Evolutionary conservation across 495 filamentous ascomycete species (phyloP).

Genomic region (Parachaetomium inaequale): DNA sequence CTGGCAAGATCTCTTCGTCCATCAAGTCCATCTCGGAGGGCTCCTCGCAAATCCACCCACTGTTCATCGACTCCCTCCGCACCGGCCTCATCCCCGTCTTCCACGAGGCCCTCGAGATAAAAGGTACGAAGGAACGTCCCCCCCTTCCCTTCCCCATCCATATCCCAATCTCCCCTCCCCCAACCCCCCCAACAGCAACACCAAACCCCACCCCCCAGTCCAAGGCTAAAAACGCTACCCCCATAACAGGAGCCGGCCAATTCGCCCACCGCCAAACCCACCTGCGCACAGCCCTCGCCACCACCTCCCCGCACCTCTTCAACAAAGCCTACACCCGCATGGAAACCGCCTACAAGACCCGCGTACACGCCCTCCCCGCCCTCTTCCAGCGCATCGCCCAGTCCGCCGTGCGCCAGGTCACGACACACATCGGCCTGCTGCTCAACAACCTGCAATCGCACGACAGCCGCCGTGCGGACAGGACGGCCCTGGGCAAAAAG

Average conservation of each 20-base stretch:
- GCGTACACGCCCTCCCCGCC: not conserved
- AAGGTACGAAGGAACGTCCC: not conserved
- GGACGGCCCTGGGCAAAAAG: conserved; percentile 13
- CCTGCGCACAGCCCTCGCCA: not conserved
- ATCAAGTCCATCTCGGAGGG: not conserved
- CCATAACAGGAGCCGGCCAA: conserved; percentile 10
- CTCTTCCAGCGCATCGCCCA: not conserved
- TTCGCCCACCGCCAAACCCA: conserved; percentile 1
- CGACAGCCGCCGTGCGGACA: not conserved
- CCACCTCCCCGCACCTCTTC: not conserved
- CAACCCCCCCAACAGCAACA: too few relatives aligned
- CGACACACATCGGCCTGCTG: conserved; percentile 10
- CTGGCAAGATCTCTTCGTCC: not conserved
- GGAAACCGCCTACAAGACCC: not conserved
- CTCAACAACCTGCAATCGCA: conserved; percentile 18
- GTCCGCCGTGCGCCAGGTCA: not conserved
- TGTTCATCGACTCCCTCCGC: conserved; percentile 9
- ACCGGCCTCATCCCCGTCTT: not conserved
- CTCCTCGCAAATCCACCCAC: not conserved
- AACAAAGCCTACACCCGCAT: not conserved
- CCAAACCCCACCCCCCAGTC: too few relatives aligned
- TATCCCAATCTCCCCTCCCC: not conserved
- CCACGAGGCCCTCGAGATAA: not conserved
- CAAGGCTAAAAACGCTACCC: too few relatives aligned
- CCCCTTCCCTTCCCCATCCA: not conserved